Evolutionary conservation across 495 filamentous ascomycete genomes (phyloP).

Genomic region (Podospora comata): DNA sequence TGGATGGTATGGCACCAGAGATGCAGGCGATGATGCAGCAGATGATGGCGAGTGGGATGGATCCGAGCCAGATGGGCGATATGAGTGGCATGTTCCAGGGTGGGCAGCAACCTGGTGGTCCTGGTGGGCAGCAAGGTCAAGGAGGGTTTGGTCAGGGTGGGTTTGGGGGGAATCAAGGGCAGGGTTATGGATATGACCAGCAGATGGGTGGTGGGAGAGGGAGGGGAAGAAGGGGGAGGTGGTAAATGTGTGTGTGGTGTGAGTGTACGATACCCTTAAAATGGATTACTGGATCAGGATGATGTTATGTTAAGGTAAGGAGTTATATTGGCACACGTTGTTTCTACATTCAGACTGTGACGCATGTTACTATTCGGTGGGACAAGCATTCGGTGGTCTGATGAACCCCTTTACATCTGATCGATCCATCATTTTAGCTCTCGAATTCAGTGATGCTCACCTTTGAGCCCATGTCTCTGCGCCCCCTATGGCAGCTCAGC

Average conservation of each 20-base stretch:
- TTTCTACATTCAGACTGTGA: too few relatives aligned
- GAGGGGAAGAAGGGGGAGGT: conserved; percentile 40
- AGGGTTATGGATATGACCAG: conserved; percentile 51
- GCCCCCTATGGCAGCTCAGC: too few relatives aligned
- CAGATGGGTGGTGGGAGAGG: conserved; percentile 50
- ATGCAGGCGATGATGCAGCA: conserved; percentile 80
- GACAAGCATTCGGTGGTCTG: too few relatives aligned
- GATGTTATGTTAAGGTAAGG: not conserved
- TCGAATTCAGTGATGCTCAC: too few relatives aligned
- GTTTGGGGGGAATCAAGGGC: conserved; percentile 49
- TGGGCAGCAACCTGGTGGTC: conserved; percentile 36
- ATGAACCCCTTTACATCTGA: too few relatives aligned
- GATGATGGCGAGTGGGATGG: conserved; percentile 81
- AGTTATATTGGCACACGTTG: too few relatives aligned
- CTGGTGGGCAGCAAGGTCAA: conserved; percentile 43
- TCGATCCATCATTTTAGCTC: too few relatives aligned
- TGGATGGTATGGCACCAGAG: conserved; percentile 69
- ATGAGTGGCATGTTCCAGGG: conserved; percentile 51
- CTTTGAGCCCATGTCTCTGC: too few relatives aligned
- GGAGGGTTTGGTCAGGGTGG: conserved; percentile 41
- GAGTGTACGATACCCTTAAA: not conserved
- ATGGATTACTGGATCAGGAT: not conserved
- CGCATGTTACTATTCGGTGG: too few relatives aligned
- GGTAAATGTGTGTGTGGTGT: conserved; percentile 18
- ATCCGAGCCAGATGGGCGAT: conserved; percentile 66